phyloP scores from a whole-genome alignment of 805 yeast species.

The Trichomonascus vanleenenianus region DNA sequence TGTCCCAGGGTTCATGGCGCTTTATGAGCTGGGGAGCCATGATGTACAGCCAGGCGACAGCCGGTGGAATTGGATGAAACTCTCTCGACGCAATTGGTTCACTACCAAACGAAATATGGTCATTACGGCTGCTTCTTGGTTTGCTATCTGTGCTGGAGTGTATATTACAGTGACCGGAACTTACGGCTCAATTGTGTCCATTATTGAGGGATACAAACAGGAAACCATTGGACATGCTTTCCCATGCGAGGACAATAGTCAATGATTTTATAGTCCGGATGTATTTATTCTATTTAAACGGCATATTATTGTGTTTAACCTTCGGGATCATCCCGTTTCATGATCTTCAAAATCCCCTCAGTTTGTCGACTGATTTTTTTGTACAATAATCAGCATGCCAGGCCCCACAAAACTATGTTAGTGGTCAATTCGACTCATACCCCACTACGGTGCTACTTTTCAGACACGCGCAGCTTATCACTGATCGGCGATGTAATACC shows the following conservation, averaged over 20 bases:
- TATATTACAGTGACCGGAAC: constrained; percentile 5
- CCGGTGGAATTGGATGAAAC: neutral
- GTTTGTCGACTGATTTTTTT: no score
- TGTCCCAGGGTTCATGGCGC: constrained; percentile 4
- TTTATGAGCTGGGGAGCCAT: constrained; percentile 1
- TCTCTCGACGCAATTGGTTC: neutral
- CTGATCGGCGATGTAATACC: no score
- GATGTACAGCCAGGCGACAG: neutral
- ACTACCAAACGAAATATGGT: neutral
- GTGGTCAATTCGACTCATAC: no score
- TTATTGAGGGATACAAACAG: constrained; percentile 1
- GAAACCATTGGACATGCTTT: constrained; percentile 4
- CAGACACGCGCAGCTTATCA: no score
- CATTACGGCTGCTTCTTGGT: constrained; percentile 1
- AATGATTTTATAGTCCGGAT: neutral
- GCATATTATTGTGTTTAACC: no score
- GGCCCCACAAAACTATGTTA: no score
- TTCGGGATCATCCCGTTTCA: no score
- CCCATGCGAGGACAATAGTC: constrained; percentile 1
- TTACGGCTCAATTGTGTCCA: constrained; percentile 4
- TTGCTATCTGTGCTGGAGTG: constrained; percentile 1
- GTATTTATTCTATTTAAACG: no score
- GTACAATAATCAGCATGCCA: no score
- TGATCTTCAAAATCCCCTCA: no score
- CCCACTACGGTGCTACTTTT: no score